Base-by-base conservation (phyloP, 2,329 filamentous ascomycete genomes). In the Claviceps spartinae region DNA sequence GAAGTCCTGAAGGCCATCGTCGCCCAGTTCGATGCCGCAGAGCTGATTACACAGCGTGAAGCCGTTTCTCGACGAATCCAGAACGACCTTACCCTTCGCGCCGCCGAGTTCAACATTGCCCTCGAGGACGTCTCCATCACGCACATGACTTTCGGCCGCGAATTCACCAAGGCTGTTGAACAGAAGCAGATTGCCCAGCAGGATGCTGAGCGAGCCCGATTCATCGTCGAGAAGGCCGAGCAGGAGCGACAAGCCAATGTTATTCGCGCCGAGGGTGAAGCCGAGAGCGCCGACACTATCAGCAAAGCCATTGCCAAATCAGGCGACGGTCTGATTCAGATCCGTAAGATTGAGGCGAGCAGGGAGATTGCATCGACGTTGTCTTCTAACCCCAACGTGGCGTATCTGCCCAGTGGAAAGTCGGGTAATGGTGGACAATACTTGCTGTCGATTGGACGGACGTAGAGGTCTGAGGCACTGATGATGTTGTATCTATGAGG, bases 141-240 rank as follows among this genome's bases (percentile, higher is more conserved):
- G 56, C 93, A 98, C 79, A 98, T 98, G 93, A 98, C 93, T 50
- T 98, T 98, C 68, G 93, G 93, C 61, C 91, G 91, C 71, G 93
- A 98, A 72, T 98, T 98, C 78, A 98, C 93, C 55, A 87, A 88
- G 71, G 93, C 93, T 58, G 93, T 98, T 63, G 93, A 98, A 76
- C 93, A 98, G 81, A 98, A 98, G 83, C 93, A 98, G 78, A 98
- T 98, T 69, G 93, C 93, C 52, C 93, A 98, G 75, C 93, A 98
- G 73, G 93, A 98, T 67, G 93, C 93, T 57, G 93, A 98, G 78
- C 82, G 93, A 59, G 93, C 93, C 48, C 82, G 93, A 59, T 98
- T 98, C 76, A 94, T 98, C 61, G 93, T 98, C 68, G 93, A 98
- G 79, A 88, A 88, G 69, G 93, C 93, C 55, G 93, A 98, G 79